These are phyloP conservation scores for Telopea speciosissima DNA, from an alignment of 177 flowering plant species.

Conservation along the genomic window DNA sequence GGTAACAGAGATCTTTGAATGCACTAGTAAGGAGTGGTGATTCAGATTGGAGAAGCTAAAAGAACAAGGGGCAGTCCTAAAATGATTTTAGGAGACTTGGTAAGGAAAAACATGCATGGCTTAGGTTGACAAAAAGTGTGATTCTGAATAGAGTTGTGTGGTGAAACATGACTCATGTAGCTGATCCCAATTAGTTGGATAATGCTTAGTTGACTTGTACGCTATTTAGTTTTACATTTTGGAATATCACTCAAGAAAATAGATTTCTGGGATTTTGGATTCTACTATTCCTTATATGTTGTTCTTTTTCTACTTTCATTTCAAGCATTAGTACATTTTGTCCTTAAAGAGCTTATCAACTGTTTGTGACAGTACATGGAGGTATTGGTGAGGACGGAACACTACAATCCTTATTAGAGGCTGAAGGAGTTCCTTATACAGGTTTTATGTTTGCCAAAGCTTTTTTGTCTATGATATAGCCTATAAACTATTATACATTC, in stretches of 20 bases:
- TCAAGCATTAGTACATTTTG: not conserved
- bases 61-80: too few species aligned
- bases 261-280: not conserved
- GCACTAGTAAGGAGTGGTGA: too few species aligned
- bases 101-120: too few species aligned
- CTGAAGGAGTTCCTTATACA: slow-evolving; percentile 75
- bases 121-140: too few species aligned
- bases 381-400: slow-evolving; percentile 98
- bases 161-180: not conserved
- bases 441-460: slow-evolving; percentile 28
- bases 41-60: too few species aligned
- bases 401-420: slow-evolving; percentile 68
- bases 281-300: not conserved
- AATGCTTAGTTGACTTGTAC: not conserved
- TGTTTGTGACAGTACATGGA: slow-evolving; percentile 63
- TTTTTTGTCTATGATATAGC: slow-evolving; percentile 1
- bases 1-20: too few species aligned
- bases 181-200: too few species aligned
- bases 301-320: not conserved
- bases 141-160: too few species aligned
- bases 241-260: not conserved
- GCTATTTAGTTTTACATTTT: not conserved
- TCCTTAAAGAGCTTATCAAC: slow-evolving; percentile 2
- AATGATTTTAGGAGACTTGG: too few species aligned
- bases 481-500: not conserved